Evolutionary conservation across 768 basidiomycete species (phyloP), one percentile per base, ranked within the genome.

Genomic region (Clavulina sp.): DNA sequence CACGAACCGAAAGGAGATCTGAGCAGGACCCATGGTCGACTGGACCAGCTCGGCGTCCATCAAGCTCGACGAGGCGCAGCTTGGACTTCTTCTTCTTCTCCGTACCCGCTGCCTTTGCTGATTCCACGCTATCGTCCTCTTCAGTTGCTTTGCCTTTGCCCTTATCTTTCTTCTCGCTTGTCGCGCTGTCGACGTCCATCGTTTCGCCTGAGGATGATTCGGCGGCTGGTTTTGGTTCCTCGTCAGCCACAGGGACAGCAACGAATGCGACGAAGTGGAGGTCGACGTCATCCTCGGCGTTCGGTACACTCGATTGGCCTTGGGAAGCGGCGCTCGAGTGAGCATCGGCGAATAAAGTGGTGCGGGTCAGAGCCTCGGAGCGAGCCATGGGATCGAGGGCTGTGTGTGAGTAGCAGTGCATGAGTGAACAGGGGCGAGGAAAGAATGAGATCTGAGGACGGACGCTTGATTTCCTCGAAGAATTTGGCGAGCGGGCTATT

Each of bases 181-280:
- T n/a, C n/a, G n/a, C n/a, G n/a, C n/a, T n/a, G n/a, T n/a, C n/a
- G n/a, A n/a, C n/a, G n/a, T n/a, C n/a, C n/a, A n/a, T n/a, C n/a
- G n/a, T n/a, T n/a, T n/a, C n/a, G n/a, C n/a, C n/a, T n/a, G n/a
- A n/a, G n/a, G n/a, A n/a, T n/a, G n/a, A n/a, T n/a, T n/a, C n/a
- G n/a, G n/a, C n/a, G n/a, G n/a, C n/a, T n/a, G n/a, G n/a, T n/a
- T n/a, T 23, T 4, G 33, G 29, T 4, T 31, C n/a, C 21, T 13
- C 24, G 18, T 32, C 29, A 19, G 33, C 54, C 24, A 48, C 44
- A 3, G 78, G 76, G 0, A 83, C 84, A 53, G 73, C 71, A 31
- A 95, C 76, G 59, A 95, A 96, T 59, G 81, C 80, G 1, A 84
- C 84, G 57, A 92, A 96, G 65, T 95, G 92, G 5, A 87, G 69